Conservation (phyloP, 352 stramenopile genomes). For the Elongisporangium anandrum region DNA sequence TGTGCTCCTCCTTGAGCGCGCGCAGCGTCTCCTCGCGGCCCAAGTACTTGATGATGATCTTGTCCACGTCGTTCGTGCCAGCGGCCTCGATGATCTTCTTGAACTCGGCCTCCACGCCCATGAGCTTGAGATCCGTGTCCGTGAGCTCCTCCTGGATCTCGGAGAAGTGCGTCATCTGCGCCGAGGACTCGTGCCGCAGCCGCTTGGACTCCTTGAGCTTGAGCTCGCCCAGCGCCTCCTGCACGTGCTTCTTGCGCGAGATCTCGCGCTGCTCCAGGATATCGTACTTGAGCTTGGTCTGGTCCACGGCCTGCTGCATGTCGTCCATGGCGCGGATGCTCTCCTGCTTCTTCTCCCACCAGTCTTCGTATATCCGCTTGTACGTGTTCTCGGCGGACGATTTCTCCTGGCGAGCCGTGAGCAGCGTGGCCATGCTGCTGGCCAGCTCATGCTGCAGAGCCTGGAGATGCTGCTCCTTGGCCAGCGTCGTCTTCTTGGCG, state of each 20-base stretch:
- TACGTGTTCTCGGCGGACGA: constrained; percentile 53
- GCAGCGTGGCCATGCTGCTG: constrained; percentile 39
- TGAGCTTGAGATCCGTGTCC: constrained; percentile 62
- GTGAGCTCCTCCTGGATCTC: constrained; percentile 77
- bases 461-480: constrained; percentile 58
- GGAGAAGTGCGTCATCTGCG: constrained; percentile 74
- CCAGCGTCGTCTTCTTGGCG: constrained; percentile 60
- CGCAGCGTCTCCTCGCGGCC: constrained; percentile 63
- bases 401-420: constrained; percentile 68
- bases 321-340: constrained; percentile 70
- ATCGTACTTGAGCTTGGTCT: constrained; percentile 67
- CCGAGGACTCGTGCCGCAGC: constrained; percentile 67
- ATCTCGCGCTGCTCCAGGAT: constrained; percentile 75
- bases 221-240: constrained; percentile 62
- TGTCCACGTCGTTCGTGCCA: constrained; percentile 74
- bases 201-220: constrained; percentile 65
- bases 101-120: constrained; percentile 62
- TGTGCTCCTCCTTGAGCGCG: constrained; percentile 75
- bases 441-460: constrained; percentile 53
- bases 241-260: constrained; percentile 68
- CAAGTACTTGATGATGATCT: constrained; percentile 78
- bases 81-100: constrained; percentile 76
- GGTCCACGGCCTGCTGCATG: constrained; percentile 71
- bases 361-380: constrained; percentile 61
- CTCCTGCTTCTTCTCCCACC: constrained; percentile 71